Evolutionary conservation across 2,329 filamentous ascomycete genomes (phyloP).

Genomic region (Tothia fuscella): DNA sequence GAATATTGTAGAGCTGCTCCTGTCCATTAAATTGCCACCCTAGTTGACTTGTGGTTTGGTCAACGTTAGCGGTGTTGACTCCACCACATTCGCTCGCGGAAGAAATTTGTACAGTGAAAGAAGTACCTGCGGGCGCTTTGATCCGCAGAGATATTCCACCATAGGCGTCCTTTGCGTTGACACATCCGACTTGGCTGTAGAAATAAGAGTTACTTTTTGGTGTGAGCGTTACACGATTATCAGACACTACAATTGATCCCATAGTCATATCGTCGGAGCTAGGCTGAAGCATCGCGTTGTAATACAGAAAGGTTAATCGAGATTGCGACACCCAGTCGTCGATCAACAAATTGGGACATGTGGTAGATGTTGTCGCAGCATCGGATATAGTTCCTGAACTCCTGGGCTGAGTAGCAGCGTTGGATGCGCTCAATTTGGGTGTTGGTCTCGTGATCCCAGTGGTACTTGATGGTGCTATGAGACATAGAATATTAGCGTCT

Average conservation of each 20-base stretch:
- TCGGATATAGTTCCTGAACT: no score
- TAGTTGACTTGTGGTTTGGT: conserved; percentile 36
- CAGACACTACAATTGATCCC: conserved; percentile 41
- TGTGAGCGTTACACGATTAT: conserved; percentile 41
- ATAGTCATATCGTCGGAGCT: conserved; percentile 47
- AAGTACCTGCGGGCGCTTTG: conserved; percentile 40
- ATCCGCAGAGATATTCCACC: conserved; percentile 46
- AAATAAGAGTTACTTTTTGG: conserved; percentile 44
- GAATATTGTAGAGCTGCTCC: conserved; percentile 47
- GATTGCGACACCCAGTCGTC: conserved; percentile 53
- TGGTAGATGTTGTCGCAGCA: not conserved
- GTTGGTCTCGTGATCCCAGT: no score
- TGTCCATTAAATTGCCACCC: conserved; percentile 50
- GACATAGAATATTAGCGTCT: no score
- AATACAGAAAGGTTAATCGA: conserved; percentile 47
- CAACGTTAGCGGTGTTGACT: conserved; percentile 23
- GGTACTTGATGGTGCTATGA: no score
- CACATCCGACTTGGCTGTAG: conserved; percentile 45
- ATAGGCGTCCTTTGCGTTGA: conserved; percentile 38
- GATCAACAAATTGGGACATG: conserved; percentile 27
- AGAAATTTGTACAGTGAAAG: conserved; percentile 40
- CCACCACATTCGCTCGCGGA: conserved; percentile 36
- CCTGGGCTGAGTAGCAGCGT: no score
- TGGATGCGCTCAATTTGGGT: no score
- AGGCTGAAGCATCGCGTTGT: conserved; percentile 45